Conservation (phyloP, 306 rosid species). For the Cucumis melo region DNA sequence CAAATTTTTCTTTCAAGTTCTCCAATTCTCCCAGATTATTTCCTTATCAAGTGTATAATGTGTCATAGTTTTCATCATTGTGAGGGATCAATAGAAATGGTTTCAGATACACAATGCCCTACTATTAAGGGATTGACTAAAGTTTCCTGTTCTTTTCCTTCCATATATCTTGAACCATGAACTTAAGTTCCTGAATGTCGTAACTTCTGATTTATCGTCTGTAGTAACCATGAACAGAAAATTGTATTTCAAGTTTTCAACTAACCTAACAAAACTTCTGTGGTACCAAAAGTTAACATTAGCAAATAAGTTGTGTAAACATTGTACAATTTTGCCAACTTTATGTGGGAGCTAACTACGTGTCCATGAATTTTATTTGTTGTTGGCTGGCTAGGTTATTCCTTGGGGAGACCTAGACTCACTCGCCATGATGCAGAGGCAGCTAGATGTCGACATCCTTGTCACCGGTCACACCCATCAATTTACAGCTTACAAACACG, state of each 20-base stretch:
- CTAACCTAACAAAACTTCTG: neutral
- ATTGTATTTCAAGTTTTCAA: neutral
- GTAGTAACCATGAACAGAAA: neutral
- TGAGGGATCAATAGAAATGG: neutral
- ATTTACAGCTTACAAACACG: conserved; percentile 95
- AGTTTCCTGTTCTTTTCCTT: neutral
- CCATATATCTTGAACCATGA: neutral
- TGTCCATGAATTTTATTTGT: neutral
- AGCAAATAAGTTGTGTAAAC: neutral
- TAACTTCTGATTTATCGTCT: neutral
- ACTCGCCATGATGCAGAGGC: conserved; percentile 98
- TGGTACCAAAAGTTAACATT: neutral
- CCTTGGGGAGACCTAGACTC: conserved; percentile 99
- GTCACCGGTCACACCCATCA: conserved; percentile 96
- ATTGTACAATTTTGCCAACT: neutral
- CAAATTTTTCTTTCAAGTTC: neutral
- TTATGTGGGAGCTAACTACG: neutral
- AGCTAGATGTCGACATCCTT: conserved; percentile 97
- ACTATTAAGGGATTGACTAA: neutral
- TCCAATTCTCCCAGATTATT: neutral
- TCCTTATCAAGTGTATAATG: neutral
- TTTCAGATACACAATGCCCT: neutral
- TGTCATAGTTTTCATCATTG: neutral
- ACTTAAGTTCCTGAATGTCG: neutral
- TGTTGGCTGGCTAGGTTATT: conserved; percentile 50